Percentiles rank a stretch among this genome's conserved stretches.
These are phyloP conservation scores for Chlorella vulgaris DNA, from an alignment of 139 green algal species.

Conservation along the genomic window DNA sequence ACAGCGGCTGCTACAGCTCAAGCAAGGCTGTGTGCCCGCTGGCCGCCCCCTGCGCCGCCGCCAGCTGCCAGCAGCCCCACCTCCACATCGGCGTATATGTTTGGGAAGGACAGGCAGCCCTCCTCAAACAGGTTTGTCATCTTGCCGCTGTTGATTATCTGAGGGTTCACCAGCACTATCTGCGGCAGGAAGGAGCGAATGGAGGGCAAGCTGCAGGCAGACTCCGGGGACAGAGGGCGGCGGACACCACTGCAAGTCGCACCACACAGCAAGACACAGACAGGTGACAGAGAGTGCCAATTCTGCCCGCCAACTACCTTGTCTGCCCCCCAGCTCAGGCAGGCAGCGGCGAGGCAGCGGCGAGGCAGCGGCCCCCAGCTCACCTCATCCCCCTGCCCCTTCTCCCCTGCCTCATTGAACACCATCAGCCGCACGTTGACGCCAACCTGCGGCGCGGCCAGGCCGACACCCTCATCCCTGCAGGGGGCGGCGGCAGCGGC, in stretches of 20 bases:
- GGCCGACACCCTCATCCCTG: slow-evolving; percentile 96
- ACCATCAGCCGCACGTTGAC: slow-evolving; percentile 98
- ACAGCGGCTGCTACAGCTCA: not conserved
- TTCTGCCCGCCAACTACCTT: too few species aligned
- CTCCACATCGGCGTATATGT: slow-evolving; percentile 78
- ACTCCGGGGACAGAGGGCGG: too few species aligned
- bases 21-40: not conserved
- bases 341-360: too few species aligned
- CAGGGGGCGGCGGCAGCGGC: not conserved
- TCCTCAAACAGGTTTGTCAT: slow-evolving; percentile 69
- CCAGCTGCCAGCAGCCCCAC: slow-evolving; percentile 39
- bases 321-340: not conserved
- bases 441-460: slow-evolving; percentile 96
- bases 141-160: slow-evolving; percentile 71
- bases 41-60: not conserved
- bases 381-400: slow-evolving; percentile 31
- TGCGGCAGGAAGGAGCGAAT: slow-evolving; percentile 55
- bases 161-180: slow-evolving; percentile 94
- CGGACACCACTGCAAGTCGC: too few species aligned
- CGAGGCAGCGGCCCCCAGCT: not conserved
- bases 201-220: not conserved
- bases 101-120: slow-evolving; percentile 90
- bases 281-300: too few species aligned
- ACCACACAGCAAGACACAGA: too few species aligned
- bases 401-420: slow-evolving; percentile 85